A percentile compares a stretch with the other conserved stretches of the same genome.
Evolutionary conservation across 805 yeast species (phyloP).

Genomic region (Hemisphaericaspora nanyangensis): DNA sequence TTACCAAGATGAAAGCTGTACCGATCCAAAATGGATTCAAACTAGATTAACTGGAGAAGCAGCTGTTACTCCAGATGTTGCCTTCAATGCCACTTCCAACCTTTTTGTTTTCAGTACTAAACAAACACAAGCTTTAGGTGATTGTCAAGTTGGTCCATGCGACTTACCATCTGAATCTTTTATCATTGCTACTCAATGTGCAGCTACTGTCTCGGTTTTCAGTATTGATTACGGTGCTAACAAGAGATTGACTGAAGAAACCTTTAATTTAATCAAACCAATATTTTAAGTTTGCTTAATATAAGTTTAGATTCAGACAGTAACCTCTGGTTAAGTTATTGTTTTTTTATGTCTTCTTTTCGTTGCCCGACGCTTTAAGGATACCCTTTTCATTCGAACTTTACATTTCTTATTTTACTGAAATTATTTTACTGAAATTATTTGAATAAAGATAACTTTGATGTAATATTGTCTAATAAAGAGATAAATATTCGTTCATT

Average conservation of each 20-base stretch:
- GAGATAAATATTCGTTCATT: no score
- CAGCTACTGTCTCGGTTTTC: conserved; percentile 43
- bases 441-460: no score
- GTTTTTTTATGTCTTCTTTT: no score
- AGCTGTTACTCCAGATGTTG: conserved; percentile 26
- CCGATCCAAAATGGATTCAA: conserved; percentile 38
- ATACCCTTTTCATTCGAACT: no score
- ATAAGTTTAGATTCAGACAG: no score
- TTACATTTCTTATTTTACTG: no score
- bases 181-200: conserved; percentile 33
- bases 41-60: conserved; percentile 47
- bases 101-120: conserved; percentile 13
- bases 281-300: no score
- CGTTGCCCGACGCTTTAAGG: no score
- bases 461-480: no score
- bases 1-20: conserved; percentile 36
- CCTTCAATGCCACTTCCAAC: conserved; percentile 39
- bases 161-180: conserved; percentile 40
- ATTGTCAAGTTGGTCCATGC: conserved; percentile 41
- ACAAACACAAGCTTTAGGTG: conserved; percentile 16
- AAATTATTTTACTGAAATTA: no score
- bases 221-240: conserved; percentile 1
- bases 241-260: not conserved
- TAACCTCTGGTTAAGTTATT: no score
- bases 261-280: not conserved